Conservation (phyloP, 768 basidiomycete genomes). For the Leccinellum luteum region DNA sequence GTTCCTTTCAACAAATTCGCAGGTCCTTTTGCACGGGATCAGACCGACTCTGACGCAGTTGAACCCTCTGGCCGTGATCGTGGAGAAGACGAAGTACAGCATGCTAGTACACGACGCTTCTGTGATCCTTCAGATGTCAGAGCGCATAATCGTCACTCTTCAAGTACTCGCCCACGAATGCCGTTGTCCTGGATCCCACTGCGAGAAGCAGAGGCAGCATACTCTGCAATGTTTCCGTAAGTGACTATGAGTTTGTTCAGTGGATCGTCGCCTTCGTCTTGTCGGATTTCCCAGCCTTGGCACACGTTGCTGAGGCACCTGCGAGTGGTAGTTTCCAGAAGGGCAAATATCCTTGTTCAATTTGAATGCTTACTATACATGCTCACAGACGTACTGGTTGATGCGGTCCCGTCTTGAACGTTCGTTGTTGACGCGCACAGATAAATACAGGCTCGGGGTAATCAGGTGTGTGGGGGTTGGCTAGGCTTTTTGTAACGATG, state of each 20-base stretch:
- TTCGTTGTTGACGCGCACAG: neutral
- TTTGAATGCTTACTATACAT: neutral
- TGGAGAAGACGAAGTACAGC: neutral
- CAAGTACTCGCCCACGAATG: constrained; percentile 1
- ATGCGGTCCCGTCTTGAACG: neutral
- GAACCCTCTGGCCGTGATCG: neutral
- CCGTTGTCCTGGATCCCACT: constrained; percentile 27
- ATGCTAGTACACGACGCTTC: neutral
- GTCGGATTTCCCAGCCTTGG: constrained; percentile 1
- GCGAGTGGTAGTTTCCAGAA: neutral
- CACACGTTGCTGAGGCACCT: neutral
- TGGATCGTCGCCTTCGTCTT: neutral
- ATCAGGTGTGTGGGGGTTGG: neutral
- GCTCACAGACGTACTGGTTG: neutral
- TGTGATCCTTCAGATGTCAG: neutral
- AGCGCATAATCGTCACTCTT: no score
- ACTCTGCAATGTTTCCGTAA: constrained; percentile 28
- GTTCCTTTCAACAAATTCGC: constrained; percentile 26
- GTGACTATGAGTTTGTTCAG: neutral
- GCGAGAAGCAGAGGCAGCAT: constrained; percentile 27
- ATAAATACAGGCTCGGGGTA: neutral
- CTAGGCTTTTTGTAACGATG: neutral
- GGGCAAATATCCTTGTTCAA: neutral
- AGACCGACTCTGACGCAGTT: neutral
- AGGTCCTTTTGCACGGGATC: neutral